Evolutionary conservation across 345 rosid species (phyloP), one percentile per base, ranked within the genome.

Genomic region (Diplotaxis tenuifolia): DNA sequence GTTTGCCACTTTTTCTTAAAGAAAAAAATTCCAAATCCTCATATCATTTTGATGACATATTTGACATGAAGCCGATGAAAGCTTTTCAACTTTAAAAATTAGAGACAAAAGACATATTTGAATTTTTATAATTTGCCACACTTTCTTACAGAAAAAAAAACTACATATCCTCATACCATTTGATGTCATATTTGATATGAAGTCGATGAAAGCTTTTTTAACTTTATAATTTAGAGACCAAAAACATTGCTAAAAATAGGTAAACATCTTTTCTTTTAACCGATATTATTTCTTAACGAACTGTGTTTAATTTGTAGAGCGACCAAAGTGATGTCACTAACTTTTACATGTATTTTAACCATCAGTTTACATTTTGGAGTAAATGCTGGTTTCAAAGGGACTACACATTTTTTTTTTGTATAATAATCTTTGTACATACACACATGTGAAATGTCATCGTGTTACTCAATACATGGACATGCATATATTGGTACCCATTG

Each of bases 401-500:
- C 47, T 40, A 40, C 47, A 40, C 47, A 14, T n/a, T n/a, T 40
- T 36, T 40, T 16, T 40, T 40, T 40, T 40, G 47, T 40, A 40
- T 40, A 40, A 40, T 40, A 40, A 40, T 40, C 47, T 40, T 40
- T 40, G 47, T 40, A 40, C 47, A 12, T 40, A 14, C 47, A 40
- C 47, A 40, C 19, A 45, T 45, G 52, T 45, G 18, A 45, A 45
- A 7, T 15, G 18, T 16, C 52, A 9, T n/a, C 15, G 49, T 56
- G 65, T 38, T 65, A 58, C 57, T 40, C 11, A 19, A 19, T 58
- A 45, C n/a, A 45, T 60, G 50, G 67, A 49, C 49, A 5, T n/a
- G 34, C 40, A 31, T 71, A n/a, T 49, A 14, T 61, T 50, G 42
- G 42, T 36, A 59, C 58, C 57, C 28, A 61, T 21, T 61, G 67